Percentiles rank a stretch among this genome's conserved stretches.
Conservation (phyloP, 306 rosid species). For the Glycine soja region DNA sequence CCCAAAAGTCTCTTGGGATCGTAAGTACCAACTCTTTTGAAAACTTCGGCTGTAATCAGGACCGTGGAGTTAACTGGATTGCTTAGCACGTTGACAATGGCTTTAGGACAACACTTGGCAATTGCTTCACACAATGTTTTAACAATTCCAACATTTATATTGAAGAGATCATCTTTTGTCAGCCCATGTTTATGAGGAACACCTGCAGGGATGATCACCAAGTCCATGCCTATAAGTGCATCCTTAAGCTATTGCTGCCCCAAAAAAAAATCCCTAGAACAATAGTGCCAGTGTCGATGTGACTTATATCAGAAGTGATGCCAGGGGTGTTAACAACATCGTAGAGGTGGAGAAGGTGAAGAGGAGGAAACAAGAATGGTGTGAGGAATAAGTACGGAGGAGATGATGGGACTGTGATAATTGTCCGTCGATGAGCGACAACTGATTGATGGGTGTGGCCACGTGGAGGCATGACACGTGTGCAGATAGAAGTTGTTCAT, state of each 20-base stretch:
- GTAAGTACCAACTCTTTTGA: slow-evolving; percentile 83
- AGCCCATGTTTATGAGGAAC: slow-evolving; percentile 96
- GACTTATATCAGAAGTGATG: slow-evolving; percentile 90
- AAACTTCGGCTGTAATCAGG: slow-evolving; percentile 93
- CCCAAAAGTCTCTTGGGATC: slow-evolving; percentile 93
- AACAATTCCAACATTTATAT: slow-evolving; percentile 91
- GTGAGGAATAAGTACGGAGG: slow-evolving; percentile 76
- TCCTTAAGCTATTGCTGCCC: slow-evolving; percentile 87
- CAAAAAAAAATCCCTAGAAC: slow-evolving; percentile 88
- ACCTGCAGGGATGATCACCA: slow-evolving; percentile 90
- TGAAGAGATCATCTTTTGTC: slow-evolving; percentile 97
- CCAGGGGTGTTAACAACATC: slow-evolving; percentile 95
- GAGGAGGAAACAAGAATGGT: slow-evolving; percentile 57
- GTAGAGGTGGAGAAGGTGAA: slow-evolving; percentile 89
- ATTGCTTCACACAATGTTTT: slow-evolving; percentile 81
- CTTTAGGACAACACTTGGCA: slow-evolving; percentile 80
- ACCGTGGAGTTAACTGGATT: slow-evolving; percentile 98
- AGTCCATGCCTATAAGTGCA: slow-evolving; percentile 86
- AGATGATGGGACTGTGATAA: slow-evolving; percentile 73
- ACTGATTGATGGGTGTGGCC: slow-evolving; percentile 90
- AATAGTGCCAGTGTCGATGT: slow-evolving; percentile 93
- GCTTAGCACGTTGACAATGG: slow-evolving; percentile 85
- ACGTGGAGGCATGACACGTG: slow-evolving; percentile 87
- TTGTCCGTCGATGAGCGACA: slow-evolving; percentile 87
- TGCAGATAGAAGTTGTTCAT: slow-evolving; percentile 78